A percentile compares a stretch with the other conserved stretches of the same genome.
phyloP scores from a whole-genome alignment of 1,139 yeast species.

The Taphrina wiesneri region DNA sequence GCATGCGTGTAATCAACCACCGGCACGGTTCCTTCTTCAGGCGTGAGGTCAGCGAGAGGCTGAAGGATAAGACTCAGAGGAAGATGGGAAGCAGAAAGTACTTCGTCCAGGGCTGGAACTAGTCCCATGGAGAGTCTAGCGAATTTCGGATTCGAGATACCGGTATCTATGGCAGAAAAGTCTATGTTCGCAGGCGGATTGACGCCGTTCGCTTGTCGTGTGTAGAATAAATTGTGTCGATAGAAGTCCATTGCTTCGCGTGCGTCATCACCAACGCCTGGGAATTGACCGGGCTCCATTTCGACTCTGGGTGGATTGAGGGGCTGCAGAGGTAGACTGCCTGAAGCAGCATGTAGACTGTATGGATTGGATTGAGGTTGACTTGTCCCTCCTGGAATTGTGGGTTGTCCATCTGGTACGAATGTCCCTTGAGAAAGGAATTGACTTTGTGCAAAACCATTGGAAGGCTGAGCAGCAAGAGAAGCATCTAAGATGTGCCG shows the following conservation, averaged over 20 bases:
- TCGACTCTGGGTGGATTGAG: conserved; percentile 1
- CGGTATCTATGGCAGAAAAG: conserved; percentile 73
- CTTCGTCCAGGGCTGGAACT: conserved; percentile 72
- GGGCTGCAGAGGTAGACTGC: not conserved
- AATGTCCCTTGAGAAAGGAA: conserved; percentile 9
- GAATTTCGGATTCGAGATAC: conserved; percentile 77
- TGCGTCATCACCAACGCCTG: conserved; percentile 3
- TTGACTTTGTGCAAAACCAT: conserved; percentile 5
- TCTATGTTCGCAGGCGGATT: conserved; percentile 73
- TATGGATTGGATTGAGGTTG: not conserved
- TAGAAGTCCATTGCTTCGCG: not conserved
- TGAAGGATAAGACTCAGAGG: conserved; percentile 80
- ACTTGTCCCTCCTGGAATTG: not conserved
- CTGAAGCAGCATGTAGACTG: not conserved
- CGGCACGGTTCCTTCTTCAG: conserved; percentile 61
- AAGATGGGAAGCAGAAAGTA: conserved; percentile 68
- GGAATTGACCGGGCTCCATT: conserved; percentile 12
- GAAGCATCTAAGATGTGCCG: conserved; percentile 24
- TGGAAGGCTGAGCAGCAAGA: not conserved
- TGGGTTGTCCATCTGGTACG: not conserved
- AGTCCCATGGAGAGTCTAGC: conserved; percentile 79
- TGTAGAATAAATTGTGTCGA: conserved; percentile 18
- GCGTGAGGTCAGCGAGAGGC: conserved; percentile 70
- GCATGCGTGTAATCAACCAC: conserved; percentile 58
- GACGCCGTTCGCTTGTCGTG: not conserved